These are phyloP conservation scores for Paulownia fortunei DNA, from an alignment of 257 asterid genomes.

Conservation along the genomic window DNA sequence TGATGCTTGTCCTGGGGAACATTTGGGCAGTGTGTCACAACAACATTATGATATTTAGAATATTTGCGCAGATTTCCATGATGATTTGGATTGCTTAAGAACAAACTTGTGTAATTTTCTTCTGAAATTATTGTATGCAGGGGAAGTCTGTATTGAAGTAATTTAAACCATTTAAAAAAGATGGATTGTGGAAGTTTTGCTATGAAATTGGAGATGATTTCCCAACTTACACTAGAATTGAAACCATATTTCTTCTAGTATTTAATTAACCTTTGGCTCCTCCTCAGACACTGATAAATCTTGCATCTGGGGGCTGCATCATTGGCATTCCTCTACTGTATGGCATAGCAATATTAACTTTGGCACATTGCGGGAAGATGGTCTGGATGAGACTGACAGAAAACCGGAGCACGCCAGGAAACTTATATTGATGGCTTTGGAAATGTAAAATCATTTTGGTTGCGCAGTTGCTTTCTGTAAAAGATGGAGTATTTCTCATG, in stretches of 20 bases:
- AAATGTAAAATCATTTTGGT: not conserved
- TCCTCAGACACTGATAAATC: conserved; percentile 78
- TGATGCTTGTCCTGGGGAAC: not conserved
- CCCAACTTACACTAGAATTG: not conserved
- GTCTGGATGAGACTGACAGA: conserved; percentile 72
- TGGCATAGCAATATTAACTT: conserved; percentile 54
- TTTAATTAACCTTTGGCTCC: conserved; percentile 29
- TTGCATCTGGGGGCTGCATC: conserved; percentile 83
- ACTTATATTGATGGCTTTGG: conserved; percentile 33
- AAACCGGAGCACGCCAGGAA: conserved; percentile 48
- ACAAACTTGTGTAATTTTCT: not conserved
- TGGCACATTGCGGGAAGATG: conserved; percentile 70
- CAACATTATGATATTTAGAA: not conserved
- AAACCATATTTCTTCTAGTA: not conserved
- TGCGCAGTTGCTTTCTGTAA: not conserved
- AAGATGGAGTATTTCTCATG: not conserved
- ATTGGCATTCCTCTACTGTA: conserved; percentile 84
- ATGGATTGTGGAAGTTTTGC: not conserved
- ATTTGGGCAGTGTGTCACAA: not conserved
- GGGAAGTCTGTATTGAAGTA: not conserved
- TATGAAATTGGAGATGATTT: conserved; percentile 1
- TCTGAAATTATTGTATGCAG: not conserved
- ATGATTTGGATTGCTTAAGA: not conserved
- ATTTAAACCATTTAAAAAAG: not conserved
- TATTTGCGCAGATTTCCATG: not conserved